Conservation (phyloP, 352 stramenopile genomes). For the Phytophthora agathidicida region DNA sequence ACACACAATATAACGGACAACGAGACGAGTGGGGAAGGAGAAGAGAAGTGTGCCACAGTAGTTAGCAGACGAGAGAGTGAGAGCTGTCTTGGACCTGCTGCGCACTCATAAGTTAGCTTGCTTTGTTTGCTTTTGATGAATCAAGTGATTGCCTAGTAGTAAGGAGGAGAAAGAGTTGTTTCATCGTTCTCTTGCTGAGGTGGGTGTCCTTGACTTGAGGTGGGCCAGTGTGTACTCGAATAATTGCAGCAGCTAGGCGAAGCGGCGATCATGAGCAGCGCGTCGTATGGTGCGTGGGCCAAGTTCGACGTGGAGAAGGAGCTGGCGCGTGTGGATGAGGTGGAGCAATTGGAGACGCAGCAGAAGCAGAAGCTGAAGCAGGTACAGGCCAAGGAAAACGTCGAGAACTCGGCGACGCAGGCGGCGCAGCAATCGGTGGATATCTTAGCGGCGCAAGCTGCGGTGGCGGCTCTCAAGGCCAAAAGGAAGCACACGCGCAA, state of each 20-base stretch:
- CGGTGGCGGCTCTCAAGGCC: slow-evolving; percentile 69
- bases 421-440: slow-evolving; percentile 61
- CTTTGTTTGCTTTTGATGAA: slow-evolving; percentile 46
- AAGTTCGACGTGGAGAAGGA: slow-evolving; percentile 76
- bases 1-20: slow-evolving; percentile 9
- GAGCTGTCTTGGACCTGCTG: background rate
- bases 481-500: slow-evolving; percentile 37
- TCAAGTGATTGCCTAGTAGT: slow-evolving; percentile 32
- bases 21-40: background rate
- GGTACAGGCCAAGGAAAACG: slow-evolving; percentile 46
- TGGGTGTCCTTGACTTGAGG: no score
- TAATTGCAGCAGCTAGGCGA: background rate
- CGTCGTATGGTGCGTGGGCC: slow-evolving; percentile 64
- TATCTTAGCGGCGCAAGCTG: slow-evolving; percentile 64
- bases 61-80: background rate
- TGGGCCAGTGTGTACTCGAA: slow-evolving; percentile 6
- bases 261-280: slow-evolving; percentile 31
- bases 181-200: background rate
- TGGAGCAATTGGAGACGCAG: slow-evolving; percentile 37
- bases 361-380: slow-evolving; percentile 43
- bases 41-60: slow-evolving; percentile 8
- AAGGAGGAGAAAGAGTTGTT: slow-evolving; percentile 1
- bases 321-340: slow-evolving; percentile 56
- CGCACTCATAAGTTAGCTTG: slow-evolving; percentile 49
- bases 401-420: slow-evolving; percentile 51